Base-by-base conservation (phyloP, 2,329 filamentous ascomycete genomes). In the Capronia americana region DNA sequence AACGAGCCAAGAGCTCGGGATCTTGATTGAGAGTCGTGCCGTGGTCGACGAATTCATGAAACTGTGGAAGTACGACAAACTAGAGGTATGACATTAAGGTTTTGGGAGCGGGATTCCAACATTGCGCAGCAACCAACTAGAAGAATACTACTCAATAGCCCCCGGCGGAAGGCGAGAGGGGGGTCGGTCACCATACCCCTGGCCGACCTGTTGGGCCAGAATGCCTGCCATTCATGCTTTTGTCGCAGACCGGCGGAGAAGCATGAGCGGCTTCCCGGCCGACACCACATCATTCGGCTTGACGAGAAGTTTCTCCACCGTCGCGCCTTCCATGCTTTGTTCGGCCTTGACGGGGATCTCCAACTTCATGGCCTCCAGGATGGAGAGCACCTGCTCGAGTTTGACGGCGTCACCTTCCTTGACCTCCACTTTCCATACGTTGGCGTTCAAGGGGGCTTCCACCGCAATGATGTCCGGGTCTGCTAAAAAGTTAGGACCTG, bases 1-100 rank as follows among this genome's bases (percentile, higher is more conserved):
- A 77, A 95, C 92, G 4, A 93, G 90, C 76, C 92, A 95, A 77
- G 92, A 96, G 78, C 80, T 95, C 24, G 92, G 92, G 0, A 81
- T 95, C 41, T 83, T 83, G 0, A 81, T 87, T 51, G 82, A 84
- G 59, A 80, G 79, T 3, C 71, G 62, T 7, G 75, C 76, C 0
- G 71, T 85, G 44, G 80, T 81, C 8, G 64, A 66, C 17, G 71
- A 68, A 10, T 73, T 83, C 44, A 64, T 68, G 56, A 56, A 67
- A 32, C 11, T 41, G 24, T 68, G 66, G 66, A 63, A 46, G 23
- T 64, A 68, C 46, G 57, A 55, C 20, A 38, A 48, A 20, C 48
- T 67, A 23, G 38, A 38, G 61, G n/a, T 28, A 34, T 55, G 53
- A 55, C 26, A 34, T 34, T 34, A 4, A 4, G 3, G 53, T 32